Evolutionary conservation across 768 basidiomycete genomes (phyloP).

Genomic region (Punctularia strigosozonata): DNA sequence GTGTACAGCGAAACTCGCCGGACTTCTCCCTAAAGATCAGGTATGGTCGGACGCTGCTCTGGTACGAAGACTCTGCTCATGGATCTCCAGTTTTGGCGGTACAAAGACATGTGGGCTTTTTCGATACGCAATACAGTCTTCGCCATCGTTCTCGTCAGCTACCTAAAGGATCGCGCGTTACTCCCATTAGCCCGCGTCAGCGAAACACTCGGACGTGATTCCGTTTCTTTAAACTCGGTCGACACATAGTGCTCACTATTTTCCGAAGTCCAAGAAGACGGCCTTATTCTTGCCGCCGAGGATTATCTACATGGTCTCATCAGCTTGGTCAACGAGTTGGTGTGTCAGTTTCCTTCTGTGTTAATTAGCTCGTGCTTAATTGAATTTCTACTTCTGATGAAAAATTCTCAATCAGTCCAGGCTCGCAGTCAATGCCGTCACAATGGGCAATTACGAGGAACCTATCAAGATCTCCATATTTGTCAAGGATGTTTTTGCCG

Average conservation of each 20-base stretch:
- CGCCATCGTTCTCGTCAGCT: slow-evolving; percentile 53
- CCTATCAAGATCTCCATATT: slow-evolving; percentile 69
- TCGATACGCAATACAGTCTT: slow-evolving; percentile 59
- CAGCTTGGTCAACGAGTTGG: slow-evolving; percentile 69
- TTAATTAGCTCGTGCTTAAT: neutral
- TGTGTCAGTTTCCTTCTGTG: slow-evolving; percentile 20
- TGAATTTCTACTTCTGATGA: neutral
- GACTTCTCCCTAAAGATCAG: slow-evolving; percentile 52
- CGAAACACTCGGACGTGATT: slow-evolving; percentile 57
- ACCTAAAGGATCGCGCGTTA: slow-evolving; percentile 45
- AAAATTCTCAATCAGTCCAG: slow-evolving; percentile 39
- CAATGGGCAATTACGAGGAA: slow-evolving; percentile 68
- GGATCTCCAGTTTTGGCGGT: slow-evolving; percentile 76
- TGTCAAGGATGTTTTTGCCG: slow-evolving; percentile 73
- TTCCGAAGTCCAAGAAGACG: slow-evolving; percentile 46
- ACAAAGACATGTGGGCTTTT: slow-evolving; percentile 76
- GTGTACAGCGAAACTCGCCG: slow-evolving; percentile 37
- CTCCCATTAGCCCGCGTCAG: slow-evolving; percentile 41
- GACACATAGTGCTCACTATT: neutral
- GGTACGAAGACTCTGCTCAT: too few species aligned
- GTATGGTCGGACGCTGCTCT: too few species aligned
- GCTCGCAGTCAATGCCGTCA: slow-evolving; percentile 73
- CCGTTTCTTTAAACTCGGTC: slow-evolving; percentile 1
- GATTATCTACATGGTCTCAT: slow-evolving; percentile 80
- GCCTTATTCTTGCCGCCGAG: slow-evolving; percentile 52